Base-by-base conservation (phyloP, 164 flowering plant species). In the Houttuynia cordata region DNA sequence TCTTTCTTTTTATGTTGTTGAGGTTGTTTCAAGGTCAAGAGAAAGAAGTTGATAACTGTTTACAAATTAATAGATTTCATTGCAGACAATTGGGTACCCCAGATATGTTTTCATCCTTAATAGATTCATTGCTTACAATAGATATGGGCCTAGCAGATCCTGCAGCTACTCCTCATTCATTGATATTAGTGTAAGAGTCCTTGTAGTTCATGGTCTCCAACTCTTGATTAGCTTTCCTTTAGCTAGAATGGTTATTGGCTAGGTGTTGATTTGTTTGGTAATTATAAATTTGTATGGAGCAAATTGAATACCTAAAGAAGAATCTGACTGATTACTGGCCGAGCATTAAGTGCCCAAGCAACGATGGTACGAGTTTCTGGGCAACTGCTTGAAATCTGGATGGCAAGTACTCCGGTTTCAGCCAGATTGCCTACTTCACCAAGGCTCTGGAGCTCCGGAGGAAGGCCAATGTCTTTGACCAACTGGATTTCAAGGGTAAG, bases 261-360 rank as follows among this genome's bases (percentile, higher is more conserved):
- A n/a, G n/a, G n/a, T 45, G 49, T 3, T 45, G 49, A 45, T 12
- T 8, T 45, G 14, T 3, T 12, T 45, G 49, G 12, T 45, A 17
- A 0, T 45, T 9, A 17, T 24, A 18, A 7, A 5, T 5, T 42
- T 14, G 47, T 22, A 47, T 45, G 24, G 37, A 47, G 42, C 62
- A 59, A 53, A 8, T 59, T 23, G 30, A 24, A 17, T 3, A 13
- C 53, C 10, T 45, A 19, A 42, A 42, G 19, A 18, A 14, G 10
- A 51, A 59, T 24, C 9, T 59, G 62, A 22, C 21, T 30, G 30
- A 17, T 14, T 47, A 23, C n/a, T 59, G 62, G 62, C 53, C 62
- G n/a, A 45, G 52, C 62, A 23, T 59, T 37, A 59, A 24, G 62
- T 59, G 62, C 39, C 62, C 62, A 7, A 59, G 53, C 62, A 24